A percentile compares a stretch with the other conserved stretches of the same genome.
phyloP scores from a whole-genome alignment of 2,329 filamentous ascomycete genomes.

The Neodidymelliopsis sp. region DNA sequence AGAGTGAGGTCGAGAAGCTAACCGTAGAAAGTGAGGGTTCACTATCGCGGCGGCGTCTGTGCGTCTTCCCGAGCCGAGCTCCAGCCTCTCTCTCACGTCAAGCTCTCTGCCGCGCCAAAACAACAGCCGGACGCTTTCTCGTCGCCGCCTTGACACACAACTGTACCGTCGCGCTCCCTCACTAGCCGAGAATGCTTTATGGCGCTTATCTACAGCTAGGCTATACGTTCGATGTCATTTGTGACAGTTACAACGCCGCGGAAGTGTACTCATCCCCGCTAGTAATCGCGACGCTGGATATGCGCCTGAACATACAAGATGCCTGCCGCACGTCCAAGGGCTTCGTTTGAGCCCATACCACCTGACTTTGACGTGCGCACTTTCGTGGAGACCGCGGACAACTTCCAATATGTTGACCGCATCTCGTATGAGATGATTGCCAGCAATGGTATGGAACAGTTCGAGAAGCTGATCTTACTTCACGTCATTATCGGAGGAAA shows the following conservation, averaged over 20 bases:
- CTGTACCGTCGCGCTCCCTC: background rate
- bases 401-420: slow-evolving; percentile 86
- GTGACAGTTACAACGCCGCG: background rate
- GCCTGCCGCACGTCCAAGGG: slow-evolving; percentile 80
- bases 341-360: slow-evolving; percentile 89
- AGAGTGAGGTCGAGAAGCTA: slow-evolving; percentile 1
- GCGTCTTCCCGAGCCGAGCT: slow-evolving; percentile 9
- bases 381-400: slow-evolving; percentile 79
- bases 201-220: background rate
- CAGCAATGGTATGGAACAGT: slow-evolving; percentile 75
- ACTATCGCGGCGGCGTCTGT: slow-evolving; percentile 8
- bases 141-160: background rate
- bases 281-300: background rate
- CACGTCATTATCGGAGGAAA: slow-evolving; percentile 87
- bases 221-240: background rate
- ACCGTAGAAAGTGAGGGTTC: background rate
- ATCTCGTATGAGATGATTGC: slow-evolving; percentile 82
- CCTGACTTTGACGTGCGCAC: slow-evolving; percentile 80
- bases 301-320: slow-evolving; percentile 57
- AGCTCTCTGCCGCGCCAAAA: slow-evolving; percentile 3
- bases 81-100: slow-evolving; percentile 1
- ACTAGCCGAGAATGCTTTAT: background rate
- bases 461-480: slow-evolving; percentile 83
- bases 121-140: background rate
- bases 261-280: background rate